Conservation (phyloP, 2,329 filamentous ascomycete species). For the Nigrospora osmanthi region DNA sequence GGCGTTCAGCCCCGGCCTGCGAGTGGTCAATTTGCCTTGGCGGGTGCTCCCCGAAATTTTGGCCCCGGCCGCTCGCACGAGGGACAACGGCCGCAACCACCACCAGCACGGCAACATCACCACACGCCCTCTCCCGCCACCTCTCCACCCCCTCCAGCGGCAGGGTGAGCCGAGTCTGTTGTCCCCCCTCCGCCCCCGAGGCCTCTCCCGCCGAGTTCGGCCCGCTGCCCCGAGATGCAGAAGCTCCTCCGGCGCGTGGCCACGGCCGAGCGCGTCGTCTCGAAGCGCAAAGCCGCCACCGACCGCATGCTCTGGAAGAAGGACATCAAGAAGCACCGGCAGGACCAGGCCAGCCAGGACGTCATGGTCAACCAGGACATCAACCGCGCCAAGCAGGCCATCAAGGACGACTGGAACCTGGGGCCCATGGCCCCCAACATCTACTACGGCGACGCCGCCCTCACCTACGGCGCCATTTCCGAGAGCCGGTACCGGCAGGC, state of each 20-base stretch:
- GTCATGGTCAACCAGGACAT: constrained; percentile 22
- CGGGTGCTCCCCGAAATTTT: too few relatives aligned
- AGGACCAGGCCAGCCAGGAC: constrained; percentile 16
- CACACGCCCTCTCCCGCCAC: background rate
- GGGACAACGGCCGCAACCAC: background rate
- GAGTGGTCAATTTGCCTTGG: too few relatives aligned
- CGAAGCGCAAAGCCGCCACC: constrained; percentile 21
- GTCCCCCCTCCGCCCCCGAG: background rate
- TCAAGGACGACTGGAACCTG: constrained; percentile 70
- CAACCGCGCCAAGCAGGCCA: constrained; percentile 42
- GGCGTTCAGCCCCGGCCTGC: too few relatives aligned
- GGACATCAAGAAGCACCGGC: constrained; percentile 12
- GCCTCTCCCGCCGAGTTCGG: background rate
- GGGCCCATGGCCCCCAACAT: constrained; percentile 72
- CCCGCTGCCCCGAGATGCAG: constrained; percentile 14
- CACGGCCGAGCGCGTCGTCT: constrained; percentile 26
- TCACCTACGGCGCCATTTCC: constrained; percentile 51
- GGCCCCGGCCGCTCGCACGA: too few relatives aligned
- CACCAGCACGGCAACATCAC: background rate
- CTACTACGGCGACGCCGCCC: constrained; percentile 53
- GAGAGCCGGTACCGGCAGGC: constrained; percentile 19
- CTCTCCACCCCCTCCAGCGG: background rate
- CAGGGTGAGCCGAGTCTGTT: background rate
- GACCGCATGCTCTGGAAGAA: constrained; percentile 12
- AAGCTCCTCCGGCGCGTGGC: constrained; percentile 24